phyloP scores from a whole-genome alignment of 129 eudicot species.

The Chrysanthemum seticuspe region DNA sequence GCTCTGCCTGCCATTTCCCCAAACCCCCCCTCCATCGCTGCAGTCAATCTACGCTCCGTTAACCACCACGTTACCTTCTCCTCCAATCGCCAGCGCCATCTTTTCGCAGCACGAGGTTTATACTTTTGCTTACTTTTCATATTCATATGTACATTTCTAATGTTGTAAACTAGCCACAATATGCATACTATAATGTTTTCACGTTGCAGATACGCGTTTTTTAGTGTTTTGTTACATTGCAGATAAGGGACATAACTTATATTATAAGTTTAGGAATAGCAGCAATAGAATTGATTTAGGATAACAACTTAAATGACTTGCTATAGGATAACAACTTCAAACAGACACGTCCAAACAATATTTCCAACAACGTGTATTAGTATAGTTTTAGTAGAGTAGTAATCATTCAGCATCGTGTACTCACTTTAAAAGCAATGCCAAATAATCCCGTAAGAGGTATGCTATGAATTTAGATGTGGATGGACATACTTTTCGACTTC shows the following conservation, averaged over 20 bases:
- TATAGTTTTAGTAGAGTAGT: background rate
- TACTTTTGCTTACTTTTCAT: conserved; percentile 8
- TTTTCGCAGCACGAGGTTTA: conserved; percentile 39
- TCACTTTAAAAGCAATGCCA: background rate
- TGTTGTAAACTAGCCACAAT: no score
- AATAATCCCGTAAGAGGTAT: background rate
- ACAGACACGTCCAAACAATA: no score
- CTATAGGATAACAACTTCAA: no score
- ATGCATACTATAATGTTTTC: background rate
- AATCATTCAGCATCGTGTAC: background rate
- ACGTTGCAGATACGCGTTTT: background rate
- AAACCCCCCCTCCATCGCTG: conserved; percentile 24
- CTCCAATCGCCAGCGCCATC: conserved; percentile 28
- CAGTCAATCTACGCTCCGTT: conserved; percentile 20
- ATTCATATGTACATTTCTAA: background rate
- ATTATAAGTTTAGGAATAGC: no score
- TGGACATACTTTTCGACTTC: background rate
- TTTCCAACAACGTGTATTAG: background rate
- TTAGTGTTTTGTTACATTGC: background rate
- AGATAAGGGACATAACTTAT: no score
- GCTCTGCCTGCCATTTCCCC: conserved; percentile 31
- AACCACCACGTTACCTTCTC: conserved; percentile 18
- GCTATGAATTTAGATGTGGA: no score
- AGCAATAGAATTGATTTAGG: background rate
- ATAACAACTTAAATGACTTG: background rate